Evolutionary conservation across 345 rosid genomes (phyloP).

Genomic region (Gossypium sturtianum): DNA sequence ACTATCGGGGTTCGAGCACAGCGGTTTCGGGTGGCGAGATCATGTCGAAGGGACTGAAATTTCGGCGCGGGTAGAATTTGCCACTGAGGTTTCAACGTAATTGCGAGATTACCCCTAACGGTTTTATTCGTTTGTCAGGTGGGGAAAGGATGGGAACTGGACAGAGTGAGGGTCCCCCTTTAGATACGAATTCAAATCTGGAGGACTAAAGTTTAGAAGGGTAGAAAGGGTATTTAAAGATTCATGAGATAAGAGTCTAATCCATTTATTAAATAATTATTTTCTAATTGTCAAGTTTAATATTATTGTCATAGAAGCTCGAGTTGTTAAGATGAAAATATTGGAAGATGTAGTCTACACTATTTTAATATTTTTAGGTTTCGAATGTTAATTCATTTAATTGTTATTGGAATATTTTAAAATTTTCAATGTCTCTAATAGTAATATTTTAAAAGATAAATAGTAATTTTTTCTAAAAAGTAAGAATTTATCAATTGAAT

Average conservation of each 20-base stretch:
- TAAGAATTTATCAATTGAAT: no score
- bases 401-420: no score
- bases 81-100: neutral
- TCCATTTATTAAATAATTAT: no score
- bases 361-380: no score
- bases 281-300: no score
- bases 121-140: constrained; percentile 36
- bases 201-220: neutral
- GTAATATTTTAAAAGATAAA: no score
- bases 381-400: no score
- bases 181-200: constrained; percentile 13
- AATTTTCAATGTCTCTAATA: no score
- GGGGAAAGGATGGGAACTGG: neutral
- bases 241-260: neutral
- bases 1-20: constrained; percentile 25
- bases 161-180: neutral
- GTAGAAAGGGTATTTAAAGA: neutral
- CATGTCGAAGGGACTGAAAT: constrained; percentile 35
- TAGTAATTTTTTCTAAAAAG: no score
- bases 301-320: no score
- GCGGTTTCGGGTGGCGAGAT: constrained; percentile 31
- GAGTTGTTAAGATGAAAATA: no score
- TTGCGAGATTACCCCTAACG: constrained; percentile 43
- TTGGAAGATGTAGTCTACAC: no score
- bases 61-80: constrained; percentile 30